These are phyloP conservation scores for Pleodorina starrii DNA, from an alignment of 139 green algal species.

Conservation along the genomic window DNA sequence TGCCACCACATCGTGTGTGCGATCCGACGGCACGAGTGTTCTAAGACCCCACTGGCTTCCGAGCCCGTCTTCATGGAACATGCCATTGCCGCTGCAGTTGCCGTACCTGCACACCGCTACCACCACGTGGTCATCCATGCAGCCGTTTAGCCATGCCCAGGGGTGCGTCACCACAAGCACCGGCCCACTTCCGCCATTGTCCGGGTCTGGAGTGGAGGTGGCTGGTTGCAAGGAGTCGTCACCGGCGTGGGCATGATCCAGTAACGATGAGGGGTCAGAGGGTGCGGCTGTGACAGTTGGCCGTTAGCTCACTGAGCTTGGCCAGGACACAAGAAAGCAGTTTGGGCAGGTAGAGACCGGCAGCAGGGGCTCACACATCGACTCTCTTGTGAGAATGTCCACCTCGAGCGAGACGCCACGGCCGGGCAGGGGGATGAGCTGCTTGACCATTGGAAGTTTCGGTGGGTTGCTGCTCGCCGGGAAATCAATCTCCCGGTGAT, in stretches of 20 bases:
- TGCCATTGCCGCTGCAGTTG: too few relatives aligned
- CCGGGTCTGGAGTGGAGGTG: not conserved
- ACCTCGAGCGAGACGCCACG: constrained; percentile 21
- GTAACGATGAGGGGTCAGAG: too few relatives aligned
- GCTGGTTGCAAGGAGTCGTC: too few relatives aligned
- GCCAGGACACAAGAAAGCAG: too few relatives aligned
- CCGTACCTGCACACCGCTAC: constrained; percentile 5
- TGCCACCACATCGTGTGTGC: too few relatives aligned
- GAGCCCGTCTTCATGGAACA: too few relatives aligned
- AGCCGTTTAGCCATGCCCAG: constrained; percentile 36
- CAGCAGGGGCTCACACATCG: not conserved
- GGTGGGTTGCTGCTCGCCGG: too few relatives aligned
- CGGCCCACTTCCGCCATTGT: not conserved
- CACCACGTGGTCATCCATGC: constrained; percentile 40
- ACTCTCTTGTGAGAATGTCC: not conserved
- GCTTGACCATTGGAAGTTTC: constrained; percentile 28
- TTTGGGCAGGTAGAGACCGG: too few relatives aligned
- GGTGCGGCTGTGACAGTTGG: not conserved
- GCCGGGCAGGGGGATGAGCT: not conserved
- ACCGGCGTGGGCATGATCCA: too few relatives aligned
- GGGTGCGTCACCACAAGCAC: not conserved
- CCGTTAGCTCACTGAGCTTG: too few relatives aligned
- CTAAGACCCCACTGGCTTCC: not conserved
- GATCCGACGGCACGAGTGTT: too few relatives aligned
- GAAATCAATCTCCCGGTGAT: too few relatives aligned